Evolutionary conservation across 2,329 filamentous ascomycete species (phyloP).

Genomic region (Aspergillus ibericus): DNA sequence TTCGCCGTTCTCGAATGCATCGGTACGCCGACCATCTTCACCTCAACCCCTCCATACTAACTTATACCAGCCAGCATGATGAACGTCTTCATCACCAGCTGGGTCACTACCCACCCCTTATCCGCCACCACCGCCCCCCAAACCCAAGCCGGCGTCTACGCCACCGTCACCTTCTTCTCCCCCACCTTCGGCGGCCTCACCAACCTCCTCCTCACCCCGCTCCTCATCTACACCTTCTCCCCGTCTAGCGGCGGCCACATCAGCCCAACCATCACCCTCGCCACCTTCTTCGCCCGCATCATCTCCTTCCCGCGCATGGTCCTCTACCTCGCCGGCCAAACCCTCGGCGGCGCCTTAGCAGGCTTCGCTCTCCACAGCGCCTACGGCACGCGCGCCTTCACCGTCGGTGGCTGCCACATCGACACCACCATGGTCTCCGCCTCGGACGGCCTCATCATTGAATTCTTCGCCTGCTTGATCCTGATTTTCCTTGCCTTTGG

Average conservation of each 20-base stretch:
- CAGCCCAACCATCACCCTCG: conserved; percentile 56
- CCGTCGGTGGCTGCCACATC: conserved; percentile 42
- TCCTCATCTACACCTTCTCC: conserved; percentile 53
- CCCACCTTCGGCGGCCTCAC: conserved; percentile 40
- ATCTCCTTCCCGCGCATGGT: conserved; percentile 51
- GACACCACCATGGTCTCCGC: conserved; percentile 37
- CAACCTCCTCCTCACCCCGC: conserved; percentile 44
- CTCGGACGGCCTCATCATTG: conserved; percentile 49
- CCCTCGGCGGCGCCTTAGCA: conserved; percentile 46
- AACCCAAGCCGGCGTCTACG: conserved; percentile 29
- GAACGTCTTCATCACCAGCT: conserved; percentile 27
- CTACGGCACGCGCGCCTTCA: conserved; percentile 29
- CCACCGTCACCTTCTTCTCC: conserved; percentile 29
- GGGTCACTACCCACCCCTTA: conserved; percentile 23
- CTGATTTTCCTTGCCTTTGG: conserved; percentile 54
- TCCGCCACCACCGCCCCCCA: conserved; percentile 16
- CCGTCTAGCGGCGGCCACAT: conserved; percentile 55
- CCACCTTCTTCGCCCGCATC: conserved; percentile 53
- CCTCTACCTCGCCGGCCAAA: conserved; percentile 51
- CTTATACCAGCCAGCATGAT: conserved; percentile 24
- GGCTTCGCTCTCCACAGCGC: conserved; percentile 44
- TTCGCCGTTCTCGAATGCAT: conserved; percentile 44
- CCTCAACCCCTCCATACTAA: background rate
- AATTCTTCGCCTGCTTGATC: conserved; percentile 49
- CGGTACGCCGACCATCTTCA: conserved; percentile 19